A percentile compares a stretch with the other conserved stretches of the same genome.
These are phyloP conservation scores for Pleurotus ostreatus DNA, from an alignment of 768 basidiomycete genomes.

Conservation along the genomic window DNA sequence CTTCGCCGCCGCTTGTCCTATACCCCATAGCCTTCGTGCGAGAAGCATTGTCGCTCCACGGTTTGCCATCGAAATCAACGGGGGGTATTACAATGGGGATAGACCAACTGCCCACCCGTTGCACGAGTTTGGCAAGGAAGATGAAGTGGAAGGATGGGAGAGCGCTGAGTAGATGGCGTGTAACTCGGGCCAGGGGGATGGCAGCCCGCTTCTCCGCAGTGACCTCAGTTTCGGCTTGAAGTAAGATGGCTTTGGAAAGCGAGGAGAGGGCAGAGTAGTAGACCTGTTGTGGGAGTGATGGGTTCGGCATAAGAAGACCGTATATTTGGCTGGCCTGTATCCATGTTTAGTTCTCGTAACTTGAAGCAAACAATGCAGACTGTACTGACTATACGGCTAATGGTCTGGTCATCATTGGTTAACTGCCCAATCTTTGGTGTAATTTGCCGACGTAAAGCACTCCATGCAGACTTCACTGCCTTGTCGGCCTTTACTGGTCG, in stretches of 20 bases:
- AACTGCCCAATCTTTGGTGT: conserved; percentile 87
- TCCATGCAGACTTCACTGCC: conserved; percentile 57
- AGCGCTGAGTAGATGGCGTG: conserved; percentile 62
- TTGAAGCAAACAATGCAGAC: conserved; percentile 8
- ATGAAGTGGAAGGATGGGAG: conserved; percentile 63
- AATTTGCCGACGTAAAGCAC: conserved; percentile 67
- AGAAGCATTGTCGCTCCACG: conserved; percentile 37
- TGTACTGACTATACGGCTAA: conserved; percentile 53
- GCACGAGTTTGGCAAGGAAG: conserved; percentile 81
- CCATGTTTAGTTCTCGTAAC: neutral
- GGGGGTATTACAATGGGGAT: conserved; percentile 61
- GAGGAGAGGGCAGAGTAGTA: conserved; percentile 81
- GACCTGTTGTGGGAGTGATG: conserved; percentile 33
- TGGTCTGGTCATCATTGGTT: conserved; percentile 62
- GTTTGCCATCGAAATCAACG: conserved; percentile 43
- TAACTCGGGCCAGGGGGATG: conserved; percentile 73
- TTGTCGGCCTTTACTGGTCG: conserved; percentile 58
- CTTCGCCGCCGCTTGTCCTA: conserved; percentile 31
- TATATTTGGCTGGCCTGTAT: conserved; percentile 36
- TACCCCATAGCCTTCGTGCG: conserved; percentile 55
- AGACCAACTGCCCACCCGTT: conserved; percentile 86
- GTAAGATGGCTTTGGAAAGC: conserved; percentile 82
- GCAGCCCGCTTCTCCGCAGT: conserved; percentile 84
- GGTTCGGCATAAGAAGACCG: conserved; percentile 27
- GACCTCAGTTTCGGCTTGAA: conserved; percentile 93